A percentile compares a stretch with the other conserved stretches of the same genome.
Evolutionary conservation across 495 filamentous ascomycete species (phyloP).

Genomic region (Neurospora sp.): DNA sequence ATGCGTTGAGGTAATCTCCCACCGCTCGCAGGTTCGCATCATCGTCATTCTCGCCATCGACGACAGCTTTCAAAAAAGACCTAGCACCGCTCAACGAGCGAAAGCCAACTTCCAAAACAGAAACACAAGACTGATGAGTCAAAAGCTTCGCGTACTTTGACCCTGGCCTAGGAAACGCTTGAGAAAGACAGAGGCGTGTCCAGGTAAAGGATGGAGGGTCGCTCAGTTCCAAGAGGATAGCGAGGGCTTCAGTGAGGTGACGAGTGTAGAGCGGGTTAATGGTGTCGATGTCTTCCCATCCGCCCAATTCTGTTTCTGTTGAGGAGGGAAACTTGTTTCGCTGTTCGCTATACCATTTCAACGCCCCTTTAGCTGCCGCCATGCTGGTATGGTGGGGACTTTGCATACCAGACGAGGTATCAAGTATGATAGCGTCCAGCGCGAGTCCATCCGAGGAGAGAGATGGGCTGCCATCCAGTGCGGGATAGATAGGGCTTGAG

Average conservation of each 20-base stretch:
- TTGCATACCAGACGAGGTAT: background rate
- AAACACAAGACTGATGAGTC: background rate
- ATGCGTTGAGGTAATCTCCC: too few species aligned
- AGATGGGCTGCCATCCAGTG: background rate
- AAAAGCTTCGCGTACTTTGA: background rate
- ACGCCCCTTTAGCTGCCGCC: background rate
- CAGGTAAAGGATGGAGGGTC: background rate
- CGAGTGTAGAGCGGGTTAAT: background rate
- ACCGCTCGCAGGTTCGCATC: background rate
- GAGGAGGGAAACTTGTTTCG: background rate
- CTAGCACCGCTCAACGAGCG: background rate
- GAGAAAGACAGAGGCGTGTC: background rate
- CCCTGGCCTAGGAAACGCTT: background rate
- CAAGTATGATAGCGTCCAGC: background rate
- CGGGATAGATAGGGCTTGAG: background rate
- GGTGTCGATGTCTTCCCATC: background rate
- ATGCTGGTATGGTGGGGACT: background rate
- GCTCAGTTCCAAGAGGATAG: background rate
- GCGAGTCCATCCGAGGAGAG: background rate
- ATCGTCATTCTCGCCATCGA: background rate
- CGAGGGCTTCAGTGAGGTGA: background rate
- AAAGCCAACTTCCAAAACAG: background rate
- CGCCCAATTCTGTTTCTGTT: background rate
- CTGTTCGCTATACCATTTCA: background rate
- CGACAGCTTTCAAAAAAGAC: background rate